These are phyloP conservation scores for Simmondsia chinensis DNA, from an alignment of 148 eudicot species.

Conservation along the genomic window DNA sequence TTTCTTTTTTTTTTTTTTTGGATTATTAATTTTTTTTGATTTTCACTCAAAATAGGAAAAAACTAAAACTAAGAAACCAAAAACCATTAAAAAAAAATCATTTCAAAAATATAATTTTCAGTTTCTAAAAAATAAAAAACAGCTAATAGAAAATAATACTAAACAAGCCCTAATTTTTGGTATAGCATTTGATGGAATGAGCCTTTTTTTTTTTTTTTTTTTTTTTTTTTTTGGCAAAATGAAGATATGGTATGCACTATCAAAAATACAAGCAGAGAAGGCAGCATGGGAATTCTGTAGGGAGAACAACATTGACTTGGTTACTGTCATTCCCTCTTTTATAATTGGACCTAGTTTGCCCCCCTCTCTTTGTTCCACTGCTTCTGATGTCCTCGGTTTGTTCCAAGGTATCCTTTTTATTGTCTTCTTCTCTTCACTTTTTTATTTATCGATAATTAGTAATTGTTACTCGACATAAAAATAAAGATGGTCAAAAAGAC, in stretches of 20 bases:
- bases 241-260: constrained; percentile 78
- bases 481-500: too few relatives aligned
- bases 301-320: constrained; percentile 62
- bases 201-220: too few relatives aligned
- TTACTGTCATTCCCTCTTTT: constrained; percentile 74
- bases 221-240: too few relatives aligned
- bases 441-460: neutral
- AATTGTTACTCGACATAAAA: neutral
- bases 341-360: constrained; percentile 82
- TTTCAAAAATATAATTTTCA: too few relatives aligned
- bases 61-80: too few relatives aligned
- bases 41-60: too few relatives aligned
- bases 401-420: constrained; percentile 38
- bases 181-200: too few relatives aligned
- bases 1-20: too few relatives aligned
- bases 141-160: neutral
- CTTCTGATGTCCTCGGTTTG: constrained; percentile 77
- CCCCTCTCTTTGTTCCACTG: constrained; percentile 53
- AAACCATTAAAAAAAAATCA: too few relatives aligned
- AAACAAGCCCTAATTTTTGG: too few relatives aligned
- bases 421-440: neutral
- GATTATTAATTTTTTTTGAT: too few relatives aligned
- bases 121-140: neutral
- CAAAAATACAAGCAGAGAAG: constrained; percentile 77
- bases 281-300: constrained; percentile 92